These are phyloP conservation scores for Heritiera littoralis DNA, from an alignment of 345 rosid genomes.

Conservation along the genomic window DNA sequence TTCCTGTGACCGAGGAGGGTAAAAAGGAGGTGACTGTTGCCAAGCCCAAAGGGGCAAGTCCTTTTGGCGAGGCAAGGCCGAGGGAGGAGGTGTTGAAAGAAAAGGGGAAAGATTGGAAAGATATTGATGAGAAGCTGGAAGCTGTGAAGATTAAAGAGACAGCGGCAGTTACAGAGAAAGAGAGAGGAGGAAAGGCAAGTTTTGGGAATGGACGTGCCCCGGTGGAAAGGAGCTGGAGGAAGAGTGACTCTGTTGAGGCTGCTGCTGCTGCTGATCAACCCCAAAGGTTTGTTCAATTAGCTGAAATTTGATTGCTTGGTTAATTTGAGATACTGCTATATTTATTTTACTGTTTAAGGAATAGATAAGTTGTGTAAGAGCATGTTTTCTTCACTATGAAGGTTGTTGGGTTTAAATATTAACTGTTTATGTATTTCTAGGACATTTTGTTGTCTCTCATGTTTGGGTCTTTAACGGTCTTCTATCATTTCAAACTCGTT, in stretches of 20 bases:
- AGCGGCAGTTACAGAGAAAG: constrained; percentile 43
- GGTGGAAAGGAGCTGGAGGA: constrained; percentile 53
- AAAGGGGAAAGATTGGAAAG: constrained; percentile 90
- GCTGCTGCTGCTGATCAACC: constrained; percentile 19
- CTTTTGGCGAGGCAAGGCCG: constrained; percentile 92
- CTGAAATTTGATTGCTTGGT: constrained; percentile 27
- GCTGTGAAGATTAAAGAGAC: constrained; percentile 48
- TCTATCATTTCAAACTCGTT: background rate
- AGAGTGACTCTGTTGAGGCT: constrained; percentile 38
- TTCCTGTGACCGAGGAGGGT: constrained; percentile 46
- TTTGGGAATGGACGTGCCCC: constrained; percentile 46
- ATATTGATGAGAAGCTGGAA: constrained; percentile 88
- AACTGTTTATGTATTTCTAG: background rate
- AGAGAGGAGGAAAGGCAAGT: constrained; percentile 40
- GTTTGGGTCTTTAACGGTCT: background rate
- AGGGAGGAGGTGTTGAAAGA: constrained; percentile 93
- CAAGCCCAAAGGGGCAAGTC: constrained; percentile 68
- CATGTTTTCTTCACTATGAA: background rate
- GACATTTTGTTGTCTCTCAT: background rate
- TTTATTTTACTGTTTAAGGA: constrained; percentile 2
- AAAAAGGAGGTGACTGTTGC: constrained; percentile 26
- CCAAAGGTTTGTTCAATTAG: constrained; percentile 32
- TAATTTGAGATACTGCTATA: constrained; percentile 22
- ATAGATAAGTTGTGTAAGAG: background rate
- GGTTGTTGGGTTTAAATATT: background rate